These are phyloP conservation scores for Mucuna pruriens DNA, from an alignment of 306 rosid species.

Conservation along the genomic window DNA sequence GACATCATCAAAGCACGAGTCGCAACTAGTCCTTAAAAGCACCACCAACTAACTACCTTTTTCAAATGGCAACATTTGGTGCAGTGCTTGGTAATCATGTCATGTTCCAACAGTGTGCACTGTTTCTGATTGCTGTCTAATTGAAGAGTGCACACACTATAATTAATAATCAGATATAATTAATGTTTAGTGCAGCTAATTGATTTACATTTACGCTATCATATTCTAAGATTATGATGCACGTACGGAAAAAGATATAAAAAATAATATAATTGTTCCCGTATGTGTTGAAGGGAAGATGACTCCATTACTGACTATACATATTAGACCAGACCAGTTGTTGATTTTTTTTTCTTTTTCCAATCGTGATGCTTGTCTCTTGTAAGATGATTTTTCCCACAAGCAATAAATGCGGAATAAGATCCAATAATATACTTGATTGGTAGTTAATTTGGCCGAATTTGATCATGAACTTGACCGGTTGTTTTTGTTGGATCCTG, in stretches of 20 bases:
- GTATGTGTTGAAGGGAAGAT: too few species aligned
- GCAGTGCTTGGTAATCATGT: constrained; percentile 55
- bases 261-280: too few species aligned
- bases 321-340: too few species aligned
- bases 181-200: background rate
- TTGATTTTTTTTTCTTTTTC: too few species aligned
- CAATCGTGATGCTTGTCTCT: too few species aligned
- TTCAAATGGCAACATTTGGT: constrained; percentile 40
- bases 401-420: too few species aligned
- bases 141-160: background rate
- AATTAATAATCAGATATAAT: constrained; percentile 30
- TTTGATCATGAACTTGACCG: too few species aligned
- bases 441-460: too few species aligned
- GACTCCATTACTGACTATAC: too few species aligned
- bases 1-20: constrained; percentile 54
- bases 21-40: constrained; percentile 56
- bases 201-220: constrained; percentile 46
- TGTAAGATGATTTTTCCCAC: too few species aligned
- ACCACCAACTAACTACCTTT: constrained; percentile 48
- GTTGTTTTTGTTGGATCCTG: too few species aligned
- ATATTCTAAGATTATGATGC: background rate
- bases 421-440: too few species aligned
- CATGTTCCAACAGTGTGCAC: constrained; percentile 39
- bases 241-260: background rate
- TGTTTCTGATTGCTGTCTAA: constrained; percentile 41